Conservation (phyloP, 768 basidiomycete species). For the Tylopilus vinaceipallidus region DNA sequence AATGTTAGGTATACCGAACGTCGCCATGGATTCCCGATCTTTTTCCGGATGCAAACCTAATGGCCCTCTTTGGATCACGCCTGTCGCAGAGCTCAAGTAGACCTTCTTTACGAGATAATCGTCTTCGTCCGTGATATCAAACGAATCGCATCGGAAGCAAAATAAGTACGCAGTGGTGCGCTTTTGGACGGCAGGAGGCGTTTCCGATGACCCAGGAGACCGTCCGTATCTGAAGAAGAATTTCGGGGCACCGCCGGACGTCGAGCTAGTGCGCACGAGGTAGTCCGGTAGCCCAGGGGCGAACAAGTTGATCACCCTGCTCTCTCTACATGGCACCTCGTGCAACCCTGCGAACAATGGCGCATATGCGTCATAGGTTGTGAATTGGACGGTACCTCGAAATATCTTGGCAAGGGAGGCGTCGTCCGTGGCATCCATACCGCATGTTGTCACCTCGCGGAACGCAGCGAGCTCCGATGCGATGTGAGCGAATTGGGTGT, state of each 20-base stretch:
- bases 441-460: background rate
- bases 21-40: background rate
- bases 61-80: background rate
- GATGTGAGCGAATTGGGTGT: slow-evolving; percentile 2
- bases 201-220: background rate
- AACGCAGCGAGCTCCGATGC: slow-evolving; percentile 1
- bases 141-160: background rate
- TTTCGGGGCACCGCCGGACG: slow-evolving; percentile 15
- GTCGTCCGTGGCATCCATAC: background rate
- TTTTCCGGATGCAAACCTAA: background rate
- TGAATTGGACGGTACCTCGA: slow-evolving; percentile 6
- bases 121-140: slow-evolving; percentile 1
- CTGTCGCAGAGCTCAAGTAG: background rate
- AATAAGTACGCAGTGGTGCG: slow-evolving; percentile 5
- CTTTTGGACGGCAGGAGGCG: background rate
- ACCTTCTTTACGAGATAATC: background rate
- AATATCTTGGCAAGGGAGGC: slow-evolving; percentile 5
- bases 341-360: slow-evolving; percentile 12
- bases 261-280: slow-evolving; percentile 13
- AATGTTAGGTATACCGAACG: background rate
- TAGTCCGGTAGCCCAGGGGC: slow-evolving; percentile 19
- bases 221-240: slow-evolving; percentile 7
- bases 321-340: slow-evolving; percentile 2
- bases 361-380: slow-evolving; percentile 15
- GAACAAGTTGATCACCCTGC: slow-evolving; percentile 7